phyloP scores from a whole-genome alignment of 345 rosid genomes.

The Eucalyptus erythrocorys region DNA sequence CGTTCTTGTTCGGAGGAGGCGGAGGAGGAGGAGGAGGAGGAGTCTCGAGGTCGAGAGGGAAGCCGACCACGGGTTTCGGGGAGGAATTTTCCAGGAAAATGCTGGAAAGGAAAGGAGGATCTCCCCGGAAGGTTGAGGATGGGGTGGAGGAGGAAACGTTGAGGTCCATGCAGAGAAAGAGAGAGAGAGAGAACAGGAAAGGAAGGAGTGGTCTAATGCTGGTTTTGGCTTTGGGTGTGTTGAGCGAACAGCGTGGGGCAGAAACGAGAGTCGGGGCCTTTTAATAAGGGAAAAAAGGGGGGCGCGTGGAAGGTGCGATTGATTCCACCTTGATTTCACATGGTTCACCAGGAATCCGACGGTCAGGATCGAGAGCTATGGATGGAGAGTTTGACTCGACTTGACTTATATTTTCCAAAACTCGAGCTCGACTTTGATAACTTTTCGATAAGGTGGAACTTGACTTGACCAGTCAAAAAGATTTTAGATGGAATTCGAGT shows the following conservation, averaged over 20 bases:
- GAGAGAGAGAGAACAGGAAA: not conserved
- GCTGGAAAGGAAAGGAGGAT: conserved; percentile 18
- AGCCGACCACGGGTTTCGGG: not conserved
- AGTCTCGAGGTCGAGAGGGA: not conserved
- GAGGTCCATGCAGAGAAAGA: conserved; percentile 29
- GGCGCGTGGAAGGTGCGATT: not conserved
- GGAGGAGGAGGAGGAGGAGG: not conserved
- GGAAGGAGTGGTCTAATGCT: not conserved
- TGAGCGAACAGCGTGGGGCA: not conserved
- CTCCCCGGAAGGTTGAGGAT: conserved; percentile 11
- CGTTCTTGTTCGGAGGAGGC: not conserved
- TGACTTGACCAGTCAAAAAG: not conserved
- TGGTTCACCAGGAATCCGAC: not conserved
- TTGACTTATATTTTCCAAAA: not conserved
- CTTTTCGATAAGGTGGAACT: not conserved
- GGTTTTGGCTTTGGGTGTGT: not conserved
- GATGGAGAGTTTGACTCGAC: not conserved
- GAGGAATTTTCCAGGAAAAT: conserved; percentile 4
- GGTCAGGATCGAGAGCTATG: not conserved
- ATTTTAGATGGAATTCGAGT: not conserved
- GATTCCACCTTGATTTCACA: not conserved
- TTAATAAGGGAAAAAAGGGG: not conserved
- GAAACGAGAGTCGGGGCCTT: not conserved
- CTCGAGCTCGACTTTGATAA: not conserved
- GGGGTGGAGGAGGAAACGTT: not conserved